Base-by-base conservation (phyloP, 768 basidiomycete species). In the Chalciporus sphaerocephalus region DNA sequence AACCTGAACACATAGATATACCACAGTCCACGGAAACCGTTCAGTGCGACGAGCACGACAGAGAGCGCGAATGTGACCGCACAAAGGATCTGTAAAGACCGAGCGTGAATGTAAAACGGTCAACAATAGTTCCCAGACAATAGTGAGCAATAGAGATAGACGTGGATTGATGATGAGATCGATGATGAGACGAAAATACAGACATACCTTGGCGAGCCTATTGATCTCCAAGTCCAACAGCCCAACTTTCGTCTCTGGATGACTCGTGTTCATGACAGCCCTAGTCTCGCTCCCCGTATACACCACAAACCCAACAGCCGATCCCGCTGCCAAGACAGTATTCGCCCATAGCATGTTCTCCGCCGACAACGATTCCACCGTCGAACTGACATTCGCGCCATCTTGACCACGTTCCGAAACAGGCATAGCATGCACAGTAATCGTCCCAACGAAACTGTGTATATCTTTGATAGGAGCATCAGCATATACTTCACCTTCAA, bases 191-290 rank as follows among this genome's bases (percentile, higher is more conserved):
- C 23, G 12, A 8, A 30, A 57, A 2, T 12, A 10, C 11, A 12
- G 28, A 4, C 67, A 12, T 42, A 92, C 94, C 80, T 99, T 99
- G 4, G 96, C 92, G 30, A 99, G 78, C 38, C 82, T 80, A 61
- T 98, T 98, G 53, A 99, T 94, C 66, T 99, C 96, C 39, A 92
- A 58, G 67, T 99, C 96, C 44, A 98, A 64, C 38, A 94, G 60
- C 3, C 96, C 96, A 37, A 90, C 80, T 65, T 99, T 99, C 1
- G 94, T 98, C 54, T 85, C 86, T 0, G 96, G 94, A 67, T 95
- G 92, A 55, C 90, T 93, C 4, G 96, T 99, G 55, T 99, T 99
- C 92, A 99, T 92, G 18, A 97, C 95, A 1, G 96, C 96, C 44
- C 96, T 75, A 6, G 95, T 98, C 65, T 99, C 94, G 0, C 84